A percentile compares a stretch with the other conserved stretches of the same genome.
phyloP scores from a whole-genome alignment of 306 rosid genomes.

The Castanea sativa region DNA sequence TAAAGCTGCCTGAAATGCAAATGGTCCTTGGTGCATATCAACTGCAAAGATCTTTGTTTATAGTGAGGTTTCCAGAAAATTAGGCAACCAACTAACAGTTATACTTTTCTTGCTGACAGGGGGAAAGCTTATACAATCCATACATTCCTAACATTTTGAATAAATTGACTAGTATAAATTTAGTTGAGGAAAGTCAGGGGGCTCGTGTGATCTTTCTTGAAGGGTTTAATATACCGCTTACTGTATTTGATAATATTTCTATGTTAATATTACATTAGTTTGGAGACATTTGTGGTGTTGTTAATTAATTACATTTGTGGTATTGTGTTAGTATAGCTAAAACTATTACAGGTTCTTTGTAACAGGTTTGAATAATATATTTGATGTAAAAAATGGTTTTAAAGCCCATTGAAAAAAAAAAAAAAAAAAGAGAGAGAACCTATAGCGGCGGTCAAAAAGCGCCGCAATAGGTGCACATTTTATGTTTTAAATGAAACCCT shows the following conservation, averaged over 20 bases:
- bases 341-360: no score
- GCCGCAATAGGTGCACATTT: no score
- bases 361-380: no score
- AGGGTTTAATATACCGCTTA: conserved; percentile 73
- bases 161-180: conserved; percentile 53
- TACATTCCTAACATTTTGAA: conserved; percentile 72
- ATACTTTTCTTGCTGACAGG: conserved; percentile 53
- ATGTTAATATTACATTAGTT: no score
- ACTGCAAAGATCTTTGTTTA: neutral
- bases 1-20: conserved; percentile 9
- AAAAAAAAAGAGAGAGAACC: no score
- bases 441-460: no score
- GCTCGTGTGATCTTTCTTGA: conserved; percentile 81
- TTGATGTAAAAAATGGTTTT: no score
- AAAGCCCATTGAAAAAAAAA: no score
- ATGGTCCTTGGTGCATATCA: conserved; percentile 9
- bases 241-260: conserved; percentile 25
- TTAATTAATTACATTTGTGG: no score
- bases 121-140: conserved; percentile 93
- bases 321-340: no score
- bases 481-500: no score
- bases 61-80: neutral
- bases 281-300: no score
- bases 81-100: neutral
- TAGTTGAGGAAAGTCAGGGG: conserved; percentile 76